Conservation (phyloP, 345 rosid species). For the Eucalyptus dawsonii region DNA sequence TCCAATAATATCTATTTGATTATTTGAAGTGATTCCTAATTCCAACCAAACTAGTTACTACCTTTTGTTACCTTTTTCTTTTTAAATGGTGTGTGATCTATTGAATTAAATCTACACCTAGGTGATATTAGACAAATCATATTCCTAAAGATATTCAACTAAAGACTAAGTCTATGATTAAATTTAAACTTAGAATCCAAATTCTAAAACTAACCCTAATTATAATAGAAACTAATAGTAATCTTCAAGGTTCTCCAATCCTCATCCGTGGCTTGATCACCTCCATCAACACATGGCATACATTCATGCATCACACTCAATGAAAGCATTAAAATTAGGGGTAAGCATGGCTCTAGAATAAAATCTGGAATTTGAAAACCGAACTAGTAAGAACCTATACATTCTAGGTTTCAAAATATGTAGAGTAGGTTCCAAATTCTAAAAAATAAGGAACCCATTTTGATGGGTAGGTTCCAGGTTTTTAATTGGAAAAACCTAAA, state of each 20-base stretch:
- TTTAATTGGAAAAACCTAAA: no score
- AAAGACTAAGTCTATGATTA: no score
- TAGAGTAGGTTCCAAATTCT: rapidly evolving
- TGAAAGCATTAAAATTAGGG: no score
- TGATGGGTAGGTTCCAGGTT: no score
- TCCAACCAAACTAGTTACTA: neutral
- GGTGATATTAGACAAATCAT: neutral
- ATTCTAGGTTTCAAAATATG: no score
- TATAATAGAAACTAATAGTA: neutral
- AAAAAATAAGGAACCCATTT: no score
- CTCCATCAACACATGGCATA: neutral
- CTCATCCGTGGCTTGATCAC: neutral
- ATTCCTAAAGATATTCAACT: neutral
- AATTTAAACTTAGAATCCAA: neutral
- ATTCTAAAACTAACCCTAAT: neutral
- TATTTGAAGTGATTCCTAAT: neutral
- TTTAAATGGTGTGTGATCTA: neutral
- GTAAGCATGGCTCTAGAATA: no score
- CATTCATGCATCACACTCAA: neutral
- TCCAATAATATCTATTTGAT: neutral
- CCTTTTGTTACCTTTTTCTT: neutral
- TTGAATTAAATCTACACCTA: neutral
- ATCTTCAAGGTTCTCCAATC: neutral
- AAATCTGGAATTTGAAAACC: no score
- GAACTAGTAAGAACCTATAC: no score